Evolutionary conservation across 1,139 yeast genomes (phyloP).

Genomic region (Yarrowia galli): DNA sequence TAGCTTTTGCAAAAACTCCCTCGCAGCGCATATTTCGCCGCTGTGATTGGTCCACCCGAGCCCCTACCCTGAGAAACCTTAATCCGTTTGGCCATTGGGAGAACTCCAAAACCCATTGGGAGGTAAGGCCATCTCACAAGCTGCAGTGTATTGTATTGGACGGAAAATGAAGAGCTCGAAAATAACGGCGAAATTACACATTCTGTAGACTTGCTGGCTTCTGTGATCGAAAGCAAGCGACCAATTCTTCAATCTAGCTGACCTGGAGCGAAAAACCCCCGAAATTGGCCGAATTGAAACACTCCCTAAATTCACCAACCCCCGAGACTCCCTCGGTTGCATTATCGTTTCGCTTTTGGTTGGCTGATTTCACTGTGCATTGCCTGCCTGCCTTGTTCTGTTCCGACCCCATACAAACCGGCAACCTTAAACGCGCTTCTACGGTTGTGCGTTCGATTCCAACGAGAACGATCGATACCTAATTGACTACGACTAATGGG

Average conservation of each 20-base stretch:
- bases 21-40: constrained; percentile 30
- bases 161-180: neutral
- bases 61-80: constrained; percentile 22
- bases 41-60: constrained; percentile 15
- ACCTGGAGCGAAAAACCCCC: neutral
- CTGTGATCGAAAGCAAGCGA: neutral
- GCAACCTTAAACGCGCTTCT: constrained; percentile 6
- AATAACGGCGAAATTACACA: neutral
- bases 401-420: constrained; percentile 8
- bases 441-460: neutral
- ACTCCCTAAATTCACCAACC: neutral
- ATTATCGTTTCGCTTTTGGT: constrained; percentile 35
- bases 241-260: neutral
- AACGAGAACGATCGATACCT: neutral
- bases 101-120: neutral
- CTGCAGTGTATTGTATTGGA: neutral
- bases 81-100: constrained; percentile 25
- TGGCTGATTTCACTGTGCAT: constrained; percentile 25
- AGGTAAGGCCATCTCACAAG: constrained; percentile 8
- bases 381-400: constrained; percentile 17
- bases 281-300: neutral
- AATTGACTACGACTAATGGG: too few species aligned
- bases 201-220: neutral
- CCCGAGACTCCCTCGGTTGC: neutral
- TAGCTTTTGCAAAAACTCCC: constrained; percentile 38